phyloP scores from a whole-genome alignment of 768 basidiomycete species.

The Suillus spraguei region DNA sequence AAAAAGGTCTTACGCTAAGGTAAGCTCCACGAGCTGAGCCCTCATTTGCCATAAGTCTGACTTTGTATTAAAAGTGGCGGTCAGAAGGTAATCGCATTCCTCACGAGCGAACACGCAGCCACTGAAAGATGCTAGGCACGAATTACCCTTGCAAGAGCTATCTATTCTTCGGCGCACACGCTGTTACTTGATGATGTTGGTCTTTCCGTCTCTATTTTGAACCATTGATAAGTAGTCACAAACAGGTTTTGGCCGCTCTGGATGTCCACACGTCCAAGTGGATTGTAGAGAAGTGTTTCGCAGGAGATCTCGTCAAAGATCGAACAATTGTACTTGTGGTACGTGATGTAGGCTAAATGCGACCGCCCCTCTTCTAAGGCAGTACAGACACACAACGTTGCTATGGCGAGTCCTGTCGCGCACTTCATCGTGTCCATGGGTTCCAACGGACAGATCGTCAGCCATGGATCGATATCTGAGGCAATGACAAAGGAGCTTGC shows the following conservation, averaged over 20 bases:
- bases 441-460: conserved; percentile 51
- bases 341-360: conserved; percentile 18
- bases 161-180: conserved; percentile 62
- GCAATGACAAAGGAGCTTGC: conserved; percentile 42
- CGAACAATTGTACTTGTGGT: conserved; percentile 59
- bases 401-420: conserved; percentile 26
- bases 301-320: conserved; percentile 46
- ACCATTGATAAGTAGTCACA: not conserved
- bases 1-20: conserved; percentile 64
- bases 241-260: conserved; percentile 53
- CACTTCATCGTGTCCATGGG: conserved; percentile 55
- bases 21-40: conserved; percentile 11
- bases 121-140: conserved; percentile 37
- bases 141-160: conserved; percentile 57
- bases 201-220: conserved; percentile 1
- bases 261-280: conserved; percentile 57
- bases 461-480: conserved; percentile 52
- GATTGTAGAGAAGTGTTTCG: conserved; percentile 51
- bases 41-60: not conserved
- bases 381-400: conserved; percentile 36
- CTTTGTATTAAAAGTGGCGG: conserved; percentile 42
- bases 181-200: conserved; percentile 72
- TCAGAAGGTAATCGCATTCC: conserved; percentile 46
- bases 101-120: not conserved
- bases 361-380: conserved; percentile 2